Percentiles rank a stretch among this genome's conserved stretches.
phyloP scores from a whole-genome alignment of 208 protist genomes.

The Zelonia costaricensis region DNA sequence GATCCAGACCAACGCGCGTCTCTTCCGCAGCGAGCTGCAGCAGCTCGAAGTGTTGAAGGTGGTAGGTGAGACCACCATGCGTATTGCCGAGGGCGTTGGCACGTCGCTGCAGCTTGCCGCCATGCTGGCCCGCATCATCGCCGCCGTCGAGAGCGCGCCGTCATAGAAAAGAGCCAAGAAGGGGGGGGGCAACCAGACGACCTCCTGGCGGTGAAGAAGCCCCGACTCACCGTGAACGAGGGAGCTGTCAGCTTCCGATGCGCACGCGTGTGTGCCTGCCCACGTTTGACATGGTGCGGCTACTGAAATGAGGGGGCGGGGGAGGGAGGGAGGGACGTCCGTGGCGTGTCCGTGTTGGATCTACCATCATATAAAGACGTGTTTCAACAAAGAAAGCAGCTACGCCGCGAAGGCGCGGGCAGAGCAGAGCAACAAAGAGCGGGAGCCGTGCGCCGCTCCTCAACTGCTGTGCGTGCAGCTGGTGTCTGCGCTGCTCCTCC shows the following conservation, averaged over 20 bases:
- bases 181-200: neutral
- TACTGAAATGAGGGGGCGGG: neutral
- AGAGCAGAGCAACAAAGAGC: neutral
- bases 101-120: conserved; percentile 84
- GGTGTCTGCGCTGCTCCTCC: too few species aligned
- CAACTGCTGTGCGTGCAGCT: too few species aligned
- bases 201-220: too few species aligned
- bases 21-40: conserved; percentile 73
- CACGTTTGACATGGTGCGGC: too few species aligned
- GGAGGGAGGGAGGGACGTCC: too few species aligned
- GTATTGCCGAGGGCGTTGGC: conserved; percentile 84
- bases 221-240: too few species aligned
- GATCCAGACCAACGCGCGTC: conserved; percentile 44
- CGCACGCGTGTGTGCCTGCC: too few species aligned
- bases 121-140: conserved; percentile 80
- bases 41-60: conserved; percentile 80
- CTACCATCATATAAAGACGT: too few species aligned
- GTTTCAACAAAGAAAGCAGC: neutral
- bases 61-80: conserved; percentile 88
- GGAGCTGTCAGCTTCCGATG: too few species aligned
- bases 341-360: too few species aligned
- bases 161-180: conserved; percentile 12
- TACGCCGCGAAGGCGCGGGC: neutral
- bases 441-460: neutral
- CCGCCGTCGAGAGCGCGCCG: conserved; percentile 25